Evolutionary conservation across 805 yeast genomes (phyloP).

Genomic region (Kluyveromyces starmeri): DNA sequence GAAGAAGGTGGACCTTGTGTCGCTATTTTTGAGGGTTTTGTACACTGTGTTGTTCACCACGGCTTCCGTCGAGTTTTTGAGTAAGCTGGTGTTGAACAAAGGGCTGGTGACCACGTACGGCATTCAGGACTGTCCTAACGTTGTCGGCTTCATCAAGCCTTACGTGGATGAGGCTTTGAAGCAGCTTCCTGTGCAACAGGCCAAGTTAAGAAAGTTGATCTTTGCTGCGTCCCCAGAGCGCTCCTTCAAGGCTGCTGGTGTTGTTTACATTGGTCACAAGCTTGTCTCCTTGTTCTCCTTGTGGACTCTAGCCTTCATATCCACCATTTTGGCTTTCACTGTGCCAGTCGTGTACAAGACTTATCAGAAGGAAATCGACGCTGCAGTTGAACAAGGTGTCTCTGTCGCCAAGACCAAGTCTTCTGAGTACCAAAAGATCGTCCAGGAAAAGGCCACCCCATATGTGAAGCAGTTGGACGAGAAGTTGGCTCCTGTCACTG

Average conservation of each 20-base stretch:
- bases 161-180: slow-evolving; percentile 22
- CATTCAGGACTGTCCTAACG: slow-evolving; percentile 37
- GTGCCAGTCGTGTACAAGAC: slow-evolving; percentile 65
- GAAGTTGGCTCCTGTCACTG: slow-evolving; percentile 60
- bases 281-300: slow-evolving; percentile 70
- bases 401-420: slow-evolving; percentile 44
- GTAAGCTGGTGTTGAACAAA: slow-evolving; percentile 61
- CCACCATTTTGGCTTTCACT: slow-evolving; percentile 58
- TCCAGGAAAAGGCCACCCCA: slow-evolving; percentile 52
- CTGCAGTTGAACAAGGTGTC: slow-evolving; percentile 40
- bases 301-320: slow-evolving; percentile 51
- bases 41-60: slow-evolving; percentile 52
- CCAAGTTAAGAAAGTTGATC: slow-evolving; percentile 44
- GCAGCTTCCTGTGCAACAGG: slow-evolving; percentile 43
- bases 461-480: slow-evolving; percentile 46
- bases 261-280: slow-evolving; percentile 55
- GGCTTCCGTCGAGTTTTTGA: slow-evolving; percentile 68
- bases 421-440: slow-evolving; percentile 35
- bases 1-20: slow-evolving; percentile 55
- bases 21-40: slow-evolving; percentile 50
- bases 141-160: slow-evolving; percentile 27
- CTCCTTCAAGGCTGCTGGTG: slow-evolving; percentile 65
- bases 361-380: slow-evolving; percentile 72
- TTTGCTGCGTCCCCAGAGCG: slow-evolving; percentile 63
- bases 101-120: slow-evolving; percentile 75